phyloP scores from a whole-genome alignment of 2,329 filamentous ascomycete species.

The Pseudogymnoascus verrucosus region DNA sequence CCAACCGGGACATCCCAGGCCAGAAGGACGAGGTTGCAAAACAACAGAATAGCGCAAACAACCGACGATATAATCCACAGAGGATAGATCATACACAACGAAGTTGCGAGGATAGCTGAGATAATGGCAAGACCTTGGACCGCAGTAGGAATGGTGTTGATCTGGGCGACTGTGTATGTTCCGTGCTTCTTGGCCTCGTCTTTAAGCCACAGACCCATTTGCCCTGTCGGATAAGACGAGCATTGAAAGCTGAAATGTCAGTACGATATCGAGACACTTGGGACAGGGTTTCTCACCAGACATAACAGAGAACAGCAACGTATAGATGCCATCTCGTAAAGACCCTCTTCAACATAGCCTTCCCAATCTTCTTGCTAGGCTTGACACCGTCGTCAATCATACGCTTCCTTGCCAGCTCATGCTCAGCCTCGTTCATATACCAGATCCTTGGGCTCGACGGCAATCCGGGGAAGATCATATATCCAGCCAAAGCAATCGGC shows the following conservation, averaged over 20 bases:
- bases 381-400: conserved; percentile 16
- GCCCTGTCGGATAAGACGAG: conserved; percentile 15
- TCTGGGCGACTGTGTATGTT: conserved; percentile 24
- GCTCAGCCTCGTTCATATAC: conserved; percentile 19
- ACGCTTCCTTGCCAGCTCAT: conserved; percentile 17
- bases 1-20: conserved; percentile 24
- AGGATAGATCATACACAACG: conserved; percentile 29
- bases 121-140: conserved; percentile 25
- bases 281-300: conserved; percentile 16
- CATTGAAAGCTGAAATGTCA: conserved; percentile 11
- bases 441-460: conserved; percentile 19
- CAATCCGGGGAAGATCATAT: conserved; percentile 17
- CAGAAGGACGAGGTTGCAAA: conserved; percentile 21
- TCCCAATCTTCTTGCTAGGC: conserved; percentile 16
- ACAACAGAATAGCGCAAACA: conserved; percentile 18
- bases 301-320: conserved; percentile 19
- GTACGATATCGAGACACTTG: too few relatives aligned
- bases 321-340: conserved; percentile 28
- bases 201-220: conserved; percentile 22
- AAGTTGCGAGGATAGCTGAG: conserved; percentile 22
- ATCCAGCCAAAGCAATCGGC: conserved; percentile 25
- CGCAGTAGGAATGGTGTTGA: conserved; percentile 23
- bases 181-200: conserved; percentile 30
- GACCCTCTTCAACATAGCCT: conserved; percentile 21
- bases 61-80: conserved; percentile 27